phyloP scores from a whole-genome alignment of 305 asterid genomes.

The Solanum chacoense region DNA sequence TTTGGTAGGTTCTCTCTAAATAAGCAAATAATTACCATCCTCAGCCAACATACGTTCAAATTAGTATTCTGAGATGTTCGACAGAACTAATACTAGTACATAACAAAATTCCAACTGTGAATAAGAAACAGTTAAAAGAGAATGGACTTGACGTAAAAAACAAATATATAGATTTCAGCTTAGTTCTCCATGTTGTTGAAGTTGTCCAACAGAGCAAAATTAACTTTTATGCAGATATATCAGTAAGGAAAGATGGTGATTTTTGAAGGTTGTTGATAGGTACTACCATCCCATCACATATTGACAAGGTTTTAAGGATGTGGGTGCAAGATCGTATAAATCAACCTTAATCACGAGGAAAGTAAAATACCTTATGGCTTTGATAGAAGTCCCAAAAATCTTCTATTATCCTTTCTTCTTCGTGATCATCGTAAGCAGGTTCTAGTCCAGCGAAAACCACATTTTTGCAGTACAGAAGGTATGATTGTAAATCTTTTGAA shows the following conservation, averaged over 20 bases:
- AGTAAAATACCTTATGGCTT: slow-evolving; percentile 3
- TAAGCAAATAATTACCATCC: neutral
- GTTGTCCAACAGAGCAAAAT: neutral
- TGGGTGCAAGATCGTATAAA: neutral
- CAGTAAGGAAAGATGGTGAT: neutral
- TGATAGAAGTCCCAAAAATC: slow-evolving; percentile 54
- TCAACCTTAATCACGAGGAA: neutral
- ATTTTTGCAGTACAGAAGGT: slow-evolving; percentile 63
- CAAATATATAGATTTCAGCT: neutral
- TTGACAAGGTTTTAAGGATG: neutral
- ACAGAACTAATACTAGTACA: neutral
- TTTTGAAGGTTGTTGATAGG: neutral
- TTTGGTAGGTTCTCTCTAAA: neutral
- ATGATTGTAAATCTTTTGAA: slow-evolving; percentile 45
- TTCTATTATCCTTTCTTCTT: slow-evolving; percentile 42
- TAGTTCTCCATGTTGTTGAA: neutral
- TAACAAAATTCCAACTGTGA: neutral
- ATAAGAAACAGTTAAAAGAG: neutral
- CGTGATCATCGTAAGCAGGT: slow-evolving; percentile 38
- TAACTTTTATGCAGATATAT: neutral
- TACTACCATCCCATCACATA: neutral
- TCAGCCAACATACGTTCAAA: neutral
- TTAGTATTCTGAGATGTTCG: neutral
- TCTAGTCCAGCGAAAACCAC: slow-evolving; percentile 51
- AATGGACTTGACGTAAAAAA: neutral